Base-by-base conservation (phyloP, 352 stramenopile genomes). In the Phytophthora citrophthora region DNA sequence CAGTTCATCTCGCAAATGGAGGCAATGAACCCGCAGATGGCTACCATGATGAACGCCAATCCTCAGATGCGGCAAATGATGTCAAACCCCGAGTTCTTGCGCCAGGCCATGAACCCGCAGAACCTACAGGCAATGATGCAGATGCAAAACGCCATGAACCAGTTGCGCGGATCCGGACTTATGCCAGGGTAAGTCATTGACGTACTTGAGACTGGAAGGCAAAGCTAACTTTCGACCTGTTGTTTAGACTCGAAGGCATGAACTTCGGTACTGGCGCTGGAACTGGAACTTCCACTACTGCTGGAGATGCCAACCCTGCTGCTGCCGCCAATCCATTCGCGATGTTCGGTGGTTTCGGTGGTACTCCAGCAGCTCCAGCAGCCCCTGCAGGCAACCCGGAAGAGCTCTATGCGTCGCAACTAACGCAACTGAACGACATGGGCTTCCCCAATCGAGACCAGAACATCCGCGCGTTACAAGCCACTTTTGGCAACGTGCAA, bases 111-210 rank as follows among this genome's bases (percentile, higher is more conserved):
- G 78, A 95, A 97, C 74, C 90, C 90, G 29, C 80, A 95, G 59
- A 97, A 96, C 70, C 67, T 97, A 13, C 89, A 97, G 65, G 90
- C 90, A 13, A 94, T 97, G 81, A 88, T 96, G 77, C 89, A 97
- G 66, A 91, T 97, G 82, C 90, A 97, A 62, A 83, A 65, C 45
- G 87, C 86, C 11, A 96, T 97, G 88, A 86, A 81, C 55, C 89
- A 96, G 60, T 70, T 96, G 27, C 86, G 85, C 29, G 56, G 74
- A 4, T 78, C 82, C 2, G 89, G 89, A 29, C 59, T 95, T 36
- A 63, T 96, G 38, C 74, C 80, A 58, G 79, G 79, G 85, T 94
- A 66, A 23, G 81, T 76, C 26, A 23, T 10, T 54, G n/a, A 58
- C 24, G 29, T n/a, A 34, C 40, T 47, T 9, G 18, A 16, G 12